Evolutionary conservation across 345 rosid species (phyloP).

Genomic region (Salix udensis): DNA sequence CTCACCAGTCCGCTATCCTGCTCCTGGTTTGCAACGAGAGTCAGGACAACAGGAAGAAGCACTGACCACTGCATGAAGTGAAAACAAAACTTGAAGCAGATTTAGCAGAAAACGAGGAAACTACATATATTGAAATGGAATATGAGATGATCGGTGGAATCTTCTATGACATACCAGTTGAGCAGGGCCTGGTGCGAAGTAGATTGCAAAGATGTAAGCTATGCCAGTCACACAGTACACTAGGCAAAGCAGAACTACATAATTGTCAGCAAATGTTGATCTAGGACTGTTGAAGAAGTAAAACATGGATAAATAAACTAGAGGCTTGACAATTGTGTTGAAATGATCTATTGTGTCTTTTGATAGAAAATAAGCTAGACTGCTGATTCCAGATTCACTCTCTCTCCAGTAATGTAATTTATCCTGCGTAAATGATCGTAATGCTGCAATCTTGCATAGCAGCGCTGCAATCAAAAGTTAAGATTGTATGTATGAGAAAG

Average conservation of each 20-base stretch:
- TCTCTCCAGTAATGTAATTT: slow-evolving; percentile 76
- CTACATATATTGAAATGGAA: neutral
- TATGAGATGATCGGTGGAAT: neutral
- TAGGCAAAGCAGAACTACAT: slow-evolving; percentile 57
- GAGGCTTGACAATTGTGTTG: slow-evolving; percentile 64
- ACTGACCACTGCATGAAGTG: slow-evolving; percentile 62
- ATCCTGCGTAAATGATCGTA: slow-evolving; percentile 73
- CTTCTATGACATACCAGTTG: slow-evolving; percentile 54
- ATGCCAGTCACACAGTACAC: slow-evolving; percentile 87
- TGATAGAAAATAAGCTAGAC: slow-evolving; percentile 74
- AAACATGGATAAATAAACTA: slow-evolving; percentile 81
- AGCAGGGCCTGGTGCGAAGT: slow-evolving; percentile 62
- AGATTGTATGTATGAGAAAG: neutral
- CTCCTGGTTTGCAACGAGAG: slow-evolving; percentile 71
- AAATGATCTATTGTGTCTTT: slow-evolving; percentile 76
- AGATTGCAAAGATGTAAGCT: slow-evolving; percentile 75
- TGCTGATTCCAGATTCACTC: slow-evolving; percentile 72
- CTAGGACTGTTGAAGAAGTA: slow-evolving; percentile 91
- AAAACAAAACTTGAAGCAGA: neutral
- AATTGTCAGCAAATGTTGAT: slow-evolving; percentile 70
- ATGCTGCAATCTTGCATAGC: slow-evolving; percentile 69
- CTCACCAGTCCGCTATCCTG: slow-evolving; percentile 37
- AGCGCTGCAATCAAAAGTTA: slow-evolving; percentile 51
- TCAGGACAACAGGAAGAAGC: slow-evolving; percentile 75
- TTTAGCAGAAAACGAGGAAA: neutral